phyloP scores from a whole-genome alignment of 345 rosid genomes.

The Cardamine occulta region DNA sequence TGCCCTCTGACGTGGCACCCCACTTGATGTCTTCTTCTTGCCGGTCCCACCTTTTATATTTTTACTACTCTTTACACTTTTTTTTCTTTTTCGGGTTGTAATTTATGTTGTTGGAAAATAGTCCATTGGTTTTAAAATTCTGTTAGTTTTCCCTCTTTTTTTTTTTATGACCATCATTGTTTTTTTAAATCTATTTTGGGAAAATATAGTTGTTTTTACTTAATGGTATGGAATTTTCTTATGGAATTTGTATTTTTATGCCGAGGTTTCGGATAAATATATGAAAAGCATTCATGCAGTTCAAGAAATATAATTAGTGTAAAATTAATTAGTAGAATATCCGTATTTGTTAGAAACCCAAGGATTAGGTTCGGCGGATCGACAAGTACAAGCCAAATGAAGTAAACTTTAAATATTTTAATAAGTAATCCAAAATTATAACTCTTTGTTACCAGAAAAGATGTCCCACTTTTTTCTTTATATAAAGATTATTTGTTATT shows the following conservation, averaged over 20 bases:
- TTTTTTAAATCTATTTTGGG: background rate
- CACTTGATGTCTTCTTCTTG: conserved; percentile 41
- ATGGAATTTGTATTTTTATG: background rate
- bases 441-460: conserved; percentile 27
- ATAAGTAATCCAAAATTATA: background rate
- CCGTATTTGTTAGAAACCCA: conserved; percentile 4
- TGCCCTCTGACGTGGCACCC: conserved; percentile 45
- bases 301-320: background rate
- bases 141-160: conserved; percentile 9
- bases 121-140: background rate
- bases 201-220: background rate
- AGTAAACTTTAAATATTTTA: conserved; percentile 14
- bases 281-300: background rate
- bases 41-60: conserved; percentile 34
- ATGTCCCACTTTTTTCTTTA: conserved; percentile 19
- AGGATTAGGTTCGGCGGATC: conserved; percentile 37
- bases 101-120: conserved; percentile 12
- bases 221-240: background rate
- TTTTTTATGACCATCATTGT: background rate
- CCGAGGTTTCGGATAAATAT: background rate
- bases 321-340: background rate
- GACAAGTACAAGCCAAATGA: conserved; percentile 17
- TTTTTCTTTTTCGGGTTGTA: background rate
- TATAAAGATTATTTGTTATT: conserved; percentile 8
- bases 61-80: background rate